Percentiles rank a stretch among this genome's conserved stretches.
phyloP scores from a whole-genome alignment of 2,329 filamentous ascomycete species.

The Gnomoniopsis smithogilvyi region DNA sequence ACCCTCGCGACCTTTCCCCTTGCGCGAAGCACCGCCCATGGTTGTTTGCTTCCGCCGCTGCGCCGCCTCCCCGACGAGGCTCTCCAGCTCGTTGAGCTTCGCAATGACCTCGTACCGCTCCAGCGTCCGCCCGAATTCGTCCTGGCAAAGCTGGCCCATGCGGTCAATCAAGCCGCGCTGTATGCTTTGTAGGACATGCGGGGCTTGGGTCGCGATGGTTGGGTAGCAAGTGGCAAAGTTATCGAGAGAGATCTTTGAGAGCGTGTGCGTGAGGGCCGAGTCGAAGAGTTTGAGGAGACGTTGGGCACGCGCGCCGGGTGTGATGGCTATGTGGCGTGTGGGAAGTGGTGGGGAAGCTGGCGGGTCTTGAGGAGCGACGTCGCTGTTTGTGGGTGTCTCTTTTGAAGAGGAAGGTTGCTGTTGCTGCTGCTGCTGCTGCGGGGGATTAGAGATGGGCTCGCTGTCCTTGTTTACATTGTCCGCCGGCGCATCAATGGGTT shows the following conservation, averaged over 20 bases:
- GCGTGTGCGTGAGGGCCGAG: conserved; percentile 49
- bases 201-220: conserved; percentile 50
- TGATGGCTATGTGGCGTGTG: conserved; percentile 37
- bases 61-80: conserved; percentile 49
- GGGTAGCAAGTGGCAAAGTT: conserved; percentile 62
- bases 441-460: background rate
- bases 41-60: conserved; percentile 23
- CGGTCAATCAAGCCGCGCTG: conserved; percentile 57
- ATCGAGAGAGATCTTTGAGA: conserved; percentile 52
- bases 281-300: conserved; percentile 54
- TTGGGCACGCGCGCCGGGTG: conserved; percentile 55
- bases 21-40: background rate
- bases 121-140: conserved; percentile 57
- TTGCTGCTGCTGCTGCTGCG: conserved; percentile 1
- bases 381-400: background rate
- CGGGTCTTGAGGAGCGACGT: background rate
- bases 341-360: conserved; percentile 38
- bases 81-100: conserved; percentile 58
- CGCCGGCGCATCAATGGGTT: background rate
- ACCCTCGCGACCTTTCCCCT: background rate
- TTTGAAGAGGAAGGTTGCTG: background rate
- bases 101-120: conserved; percentile 49
- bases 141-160: conserved; percentile 50
- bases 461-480: background rate
- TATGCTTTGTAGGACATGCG: conserved; percentile 49